Evolutionary conservation across 1,284 basidiomycete genomes (phyloP).

Genomic region (Kalmanozyma brasiliensis): DNA sequence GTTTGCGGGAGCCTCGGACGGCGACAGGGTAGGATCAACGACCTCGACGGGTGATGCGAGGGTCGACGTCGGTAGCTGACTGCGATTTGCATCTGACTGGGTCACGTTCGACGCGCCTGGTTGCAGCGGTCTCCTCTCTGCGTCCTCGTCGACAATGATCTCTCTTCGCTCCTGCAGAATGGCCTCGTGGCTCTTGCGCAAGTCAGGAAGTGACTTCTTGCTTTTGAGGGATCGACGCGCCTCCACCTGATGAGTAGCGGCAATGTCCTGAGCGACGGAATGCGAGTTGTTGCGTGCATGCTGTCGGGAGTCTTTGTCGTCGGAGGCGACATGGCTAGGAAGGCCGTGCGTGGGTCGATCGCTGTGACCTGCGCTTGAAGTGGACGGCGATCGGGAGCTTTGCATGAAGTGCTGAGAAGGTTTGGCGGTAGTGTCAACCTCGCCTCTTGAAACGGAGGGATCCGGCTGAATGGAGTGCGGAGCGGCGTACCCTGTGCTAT

Average conservation of each 20-base stretch:
- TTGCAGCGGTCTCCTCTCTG: neutral
- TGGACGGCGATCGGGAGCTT: neutral
- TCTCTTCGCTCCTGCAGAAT: constrained; percentile 62
- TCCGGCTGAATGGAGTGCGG: neutral
- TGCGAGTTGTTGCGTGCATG: constrained; percentile 58
- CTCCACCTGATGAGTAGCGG: constrained; percentile 29
- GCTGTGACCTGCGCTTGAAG: neutral
- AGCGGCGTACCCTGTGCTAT: neutral
- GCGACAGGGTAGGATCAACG: too few species aligned
- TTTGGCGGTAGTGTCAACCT: neutral
- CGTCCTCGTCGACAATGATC: constrained; percentile 9
- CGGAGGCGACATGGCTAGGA: neutral
- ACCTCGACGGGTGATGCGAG: neutral
- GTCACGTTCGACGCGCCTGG: neutral
- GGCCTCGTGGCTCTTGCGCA: constrained; percentile 73
- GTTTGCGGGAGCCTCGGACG: neutral
- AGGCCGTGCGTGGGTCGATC: neutral
- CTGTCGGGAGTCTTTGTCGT: constrained; percentile 15
- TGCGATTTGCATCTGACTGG: neutral
- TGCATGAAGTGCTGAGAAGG: neutral
- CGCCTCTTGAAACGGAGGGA: neutral
- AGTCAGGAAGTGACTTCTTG: constrained; percentile 83
- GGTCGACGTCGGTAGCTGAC: neutral
- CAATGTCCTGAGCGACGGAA: constrained; percentile 40
- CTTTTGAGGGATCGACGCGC: constrained; percentile 36